Evolutionary conservation across 495 filamentous ascomycete species (phyloP), one percentile per base, ranked within the genome.

Genomic region (Penicillium soppii): DNA sequence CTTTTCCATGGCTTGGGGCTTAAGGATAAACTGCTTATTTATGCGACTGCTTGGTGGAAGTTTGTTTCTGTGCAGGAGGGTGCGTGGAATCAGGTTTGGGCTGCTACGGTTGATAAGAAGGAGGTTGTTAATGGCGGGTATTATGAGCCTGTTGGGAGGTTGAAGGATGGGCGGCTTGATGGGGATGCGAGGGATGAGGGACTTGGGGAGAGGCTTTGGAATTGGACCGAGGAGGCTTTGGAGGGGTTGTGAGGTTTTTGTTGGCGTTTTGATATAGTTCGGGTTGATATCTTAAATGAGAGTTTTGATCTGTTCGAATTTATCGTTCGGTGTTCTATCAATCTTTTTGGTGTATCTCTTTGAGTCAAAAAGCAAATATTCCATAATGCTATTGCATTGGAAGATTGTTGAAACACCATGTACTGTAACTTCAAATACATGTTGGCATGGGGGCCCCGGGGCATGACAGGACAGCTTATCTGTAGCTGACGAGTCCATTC

Each of bases 31-130:
- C 42, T 23, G 7, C 22, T 63, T 21, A 46, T 59, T 4, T 59
- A 49, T 36, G 19, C 47, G 7, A 50, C 44, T 2, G 62, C 63
- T 27, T 30, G 43, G 9, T 51, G 64, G 21, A 32, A 41, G 13
- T 1, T 58, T 10, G 2, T 62, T 5, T 30, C 30, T 25, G 41
- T 50, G 2, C 55, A 61, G 22, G 47, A 67, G 41, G 80, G 82
- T 7, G 76, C 71, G 4, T 66, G 63, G 54, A 84, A 78, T 63
- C 72, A 81, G 63, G 55, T 83, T 8, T 86, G 82, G 82, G 80
- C 76, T 30, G 69, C 72, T 2, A 75, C 72, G 2, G 40, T 35
- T 8, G 17, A 33, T 5, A 61, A 68, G 6, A 38, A 77, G 7
- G 45, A 52, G 10, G 66, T 66, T 30, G 26, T 51, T 32, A 63